phyloP scores from a whole-genome alignment of 2,329 filamentous ascomycete species.

The Paecilomyces formosus region DNA sequence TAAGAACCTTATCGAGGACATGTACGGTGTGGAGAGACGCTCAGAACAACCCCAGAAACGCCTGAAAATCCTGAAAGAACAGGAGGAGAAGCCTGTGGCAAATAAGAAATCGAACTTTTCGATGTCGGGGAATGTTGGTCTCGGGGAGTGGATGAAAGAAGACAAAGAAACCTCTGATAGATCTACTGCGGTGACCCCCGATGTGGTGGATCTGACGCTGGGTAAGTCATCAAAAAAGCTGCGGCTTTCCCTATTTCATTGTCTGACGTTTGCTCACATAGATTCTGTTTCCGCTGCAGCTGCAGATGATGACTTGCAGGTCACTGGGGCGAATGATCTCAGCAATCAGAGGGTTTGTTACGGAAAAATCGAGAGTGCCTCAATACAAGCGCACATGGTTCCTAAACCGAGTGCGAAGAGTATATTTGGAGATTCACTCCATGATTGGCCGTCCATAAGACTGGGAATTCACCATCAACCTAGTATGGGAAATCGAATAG shows the following conservation, averaged over 20 bases:
- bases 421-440: conserved; percentile 45
- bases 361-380: conserved; percentile 63
- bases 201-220: conserved; percentile 39
- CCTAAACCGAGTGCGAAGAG: conserved; percentile 59
- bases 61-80: conserved; percentile 46
- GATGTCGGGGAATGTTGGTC: conserved; percentile 45
- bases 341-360: conserved; percentile 70
- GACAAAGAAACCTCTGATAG: conserved; percentile 39
- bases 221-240: conserved; percentile 16
- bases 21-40: conserved; percentile 68
- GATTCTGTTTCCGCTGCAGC: conserved; percentile 12
- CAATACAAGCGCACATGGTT: conserved; percentile 59
- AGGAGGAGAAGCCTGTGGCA: conserved; percentile 39
- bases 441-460: conserved; percentile 67
- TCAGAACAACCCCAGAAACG: conserved; percentile 57
- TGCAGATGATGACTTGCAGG: conserved; percentile 30
- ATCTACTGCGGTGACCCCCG: conserved; percentile 43
- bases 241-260: not conserved
- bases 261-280: conserved; percentile 7
- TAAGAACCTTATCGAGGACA: conserved; percentile 56
- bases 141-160: conserved; percentile 62
- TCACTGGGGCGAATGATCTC: conserved; percentile 49
- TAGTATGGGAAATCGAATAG: conserved; percentile 55
- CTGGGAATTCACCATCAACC: conserved; percentile 57
- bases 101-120: conserved; percentile 37